Evolutionary conservation across 2,329 filamentous ascomycete species (phyloP).

Genomic region (Aspergillus sp.): DNA sequence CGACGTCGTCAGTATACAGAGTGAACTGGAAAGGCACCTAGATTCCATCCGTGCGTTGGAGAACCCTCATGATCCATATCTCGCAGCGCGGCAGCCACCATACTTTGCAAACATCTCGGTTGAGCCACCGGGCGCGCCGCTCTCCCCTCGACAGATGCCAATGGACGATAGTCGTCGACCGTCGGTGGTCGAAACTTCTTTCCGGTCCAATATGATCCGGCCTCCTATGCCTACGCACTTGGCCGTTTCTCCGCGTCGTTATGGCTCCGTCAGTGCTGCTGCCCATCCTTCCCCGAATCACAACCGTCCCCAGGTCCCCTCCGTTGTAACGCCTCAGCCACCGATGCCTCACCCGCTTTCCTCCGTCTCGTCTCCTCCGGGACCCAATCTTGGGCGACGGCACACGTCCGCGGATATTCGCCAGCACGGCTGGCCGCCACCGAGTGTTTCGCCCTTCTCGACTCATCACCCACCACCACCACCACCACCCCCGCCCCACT

Average conservation of each 20-base stretch:
- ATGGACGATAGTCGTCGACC: slow-evolving; percentile 74
- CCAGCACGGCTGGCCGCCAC: slow-evolving; percentile 67
- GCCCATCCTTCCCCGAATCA: slow-evolving; percentile 65
- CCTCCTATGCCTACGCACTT: slow-evolving; percentile 77
- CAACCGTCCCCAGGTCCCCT: slow-evolving; percentile 60
- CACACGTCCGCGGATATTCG: slow-evolving; percentile 96
- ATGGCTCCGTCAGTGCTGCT: slow-evolving; percentile 70
- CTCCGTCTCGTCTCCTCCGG: slow-evolving; percentile 51
- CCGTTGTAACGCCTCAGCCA: slow-evolving; percentile 62
- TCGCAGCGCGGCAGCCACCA: slow-evolving; percentile 54
- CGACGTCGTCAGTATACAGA: slow-evolving; percentile 59
- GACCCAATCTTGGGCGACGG: slow-evolving; percentile 65
- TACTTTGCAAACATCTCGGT: slow-evolving; percentile 57
- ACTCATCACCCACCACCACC: slow-evolving; percentile 46
- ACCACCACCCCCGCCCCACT: slow-evolving; percentile 50
- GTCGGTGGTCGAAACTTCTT: slow-evolving; percentile 55
- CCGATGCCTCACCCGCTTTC: slow-evolving; percentile 58
- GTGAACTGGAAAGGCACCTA: slow-evolving; percentile 56
- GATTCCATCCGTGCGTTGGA: slow-evolving; percentile 52
- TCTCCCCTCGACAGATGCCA: slow-evolving; percentile 80
- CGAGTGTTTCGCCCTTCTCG: slow-evolving; percentile 57
- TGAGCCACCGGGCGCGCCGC: slow-evolving; percentile 64
- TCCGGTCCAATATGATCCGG: slow-evolving; percentile 61
- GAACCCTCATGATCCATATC: slow-evolving; percentile 58
- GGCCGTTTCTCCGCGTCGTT: slow-evolving; percentile 69